Percentiles rank a stretch among this genome's conserved stretches.
phyloP scores from a whole-genome alignment of 257 asterid species.

The Ophiorrhiza pumila region DNA sequence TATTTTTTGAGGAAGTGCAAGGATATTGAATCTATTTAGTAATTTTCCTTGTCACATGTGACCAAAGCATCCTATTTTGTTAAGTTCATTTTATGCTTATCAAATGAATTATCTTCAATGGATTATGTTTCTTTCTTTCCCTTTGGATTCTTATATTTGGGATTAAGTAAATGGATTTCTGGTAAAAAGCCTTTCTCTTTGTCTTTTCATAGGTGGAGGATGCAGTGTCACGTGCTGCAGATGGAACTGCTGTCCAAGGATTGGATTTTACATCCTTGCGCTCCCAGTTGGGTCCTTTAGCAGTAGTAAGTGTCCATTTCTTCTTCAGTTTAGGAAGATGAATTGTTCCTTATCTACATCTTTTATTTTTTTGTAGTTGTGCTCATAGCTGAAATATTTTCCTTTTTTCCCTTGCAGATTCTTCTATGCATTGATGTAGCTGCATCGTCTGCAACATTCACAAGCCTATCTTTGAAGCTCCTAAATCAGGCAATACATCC shows the following conservation, averaged over 20 bases:
- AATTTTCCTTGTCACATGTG: neutral
- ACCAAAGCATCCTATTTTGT: neutral
- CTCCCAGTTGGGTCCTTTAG: conserved; percentile 89
- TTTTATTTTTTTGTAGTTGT: conserved; percentile 26
- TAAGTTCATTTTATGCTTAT: neutral
- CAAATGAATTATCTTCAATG: conserved; percentile 3
- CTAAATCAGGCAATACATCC: conserved; percentile 66
- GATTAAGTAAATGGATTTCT: neutral
- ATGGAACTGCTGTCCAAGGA: conserved; percentile 63
- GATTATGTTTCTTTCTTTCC: neutral
- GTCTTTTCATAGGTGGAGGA: conserved; percentile 65
- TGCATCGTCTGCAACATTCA: conserved; percentile 75
- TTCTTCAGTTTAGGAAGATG: conserved; percentile 22
- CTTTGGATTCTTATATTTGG: neutral
- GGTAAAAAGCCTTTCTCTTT: conserved; percentile 3
- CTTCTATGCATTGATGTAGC: conserved; percentile 90
- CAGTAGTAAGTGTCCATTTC: conserved; percentile 59
- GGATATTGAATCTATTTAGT: neutral
- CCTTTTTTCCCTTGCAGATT: conserved; percentile 49
- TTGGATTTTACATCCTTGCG: conserved; percentile 72
- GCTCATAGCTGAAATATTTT: conserved; percentile 24
- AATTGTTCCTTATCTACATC: conserved; percentile 25
- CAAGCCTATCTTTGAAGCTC: conserved; percentile 72
- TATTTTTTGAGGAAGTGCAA: conserved; percentile 8
- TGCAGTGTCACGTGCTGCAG: conserved; percentile 87